Conservation (phyloP, 345 rosid species). For the Eucalyptus polybractea region DNA sequence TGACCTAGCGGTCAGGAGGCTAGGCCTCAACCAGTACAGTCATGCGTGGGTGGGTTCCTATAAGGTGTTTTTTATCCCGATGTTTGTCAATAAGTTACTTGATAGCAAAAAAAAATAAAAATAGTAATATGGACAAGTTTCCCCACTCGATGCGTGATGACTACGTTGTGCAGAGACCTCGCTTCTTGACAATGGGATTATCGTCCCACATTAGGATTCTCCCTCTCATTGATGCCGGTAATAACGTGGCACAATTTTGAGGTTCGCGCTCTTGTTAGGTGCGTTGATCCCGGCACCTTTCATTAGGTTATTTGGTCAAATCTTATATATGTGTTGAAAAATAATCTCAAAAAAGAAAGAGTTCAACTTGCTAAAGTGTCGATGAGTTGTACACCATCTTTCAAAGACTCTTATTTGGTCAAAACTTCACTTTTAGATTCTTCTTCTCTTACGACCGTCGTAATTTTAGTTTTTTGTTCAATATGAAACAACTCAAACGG, state of each 20-base stretch:
- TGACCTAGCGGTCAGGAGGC: too few species aligned
- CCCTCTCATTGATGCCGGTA: not conserved
- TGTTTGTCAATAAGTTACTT: not conserved
- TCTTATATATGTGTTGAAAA: not conserved
- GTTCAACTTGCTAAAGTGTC: not conserved
- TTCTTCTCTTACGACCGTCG: not conserved
- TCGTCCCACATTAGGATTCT: not conserved
- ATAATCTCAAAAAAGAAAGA: not conserved
- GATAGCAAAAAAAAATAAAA: not conserved
- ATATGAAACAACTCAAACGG: not conserved
- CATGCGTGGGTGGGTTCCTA: too few species aligned
- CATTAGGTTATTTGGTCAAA: not conserved
- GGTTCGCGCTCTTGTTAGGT: not conserved
- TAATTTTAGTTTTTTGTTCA: not conserved
- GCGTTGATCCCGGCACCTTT: not conserved
- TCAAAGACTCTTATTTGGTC: not conserved
- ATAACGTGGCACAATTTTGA: not conserved
- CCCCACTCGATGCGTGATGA: not conserved
- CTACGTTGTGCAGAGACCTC: not conserved
- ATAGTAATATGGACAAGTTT: too few species aligned
- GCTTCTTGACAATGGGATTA: not conserved
- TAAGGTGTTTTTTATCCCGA: not conserved
- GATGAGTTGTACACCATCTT: not conserved
- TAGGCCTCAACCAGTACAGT: too few species aligned
- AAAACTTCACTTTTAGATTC: not conserved